phyloP scores from a whole-genome alignment of 192 early-diverging fungal genomes.

The Coemansia sp. region DNA sequence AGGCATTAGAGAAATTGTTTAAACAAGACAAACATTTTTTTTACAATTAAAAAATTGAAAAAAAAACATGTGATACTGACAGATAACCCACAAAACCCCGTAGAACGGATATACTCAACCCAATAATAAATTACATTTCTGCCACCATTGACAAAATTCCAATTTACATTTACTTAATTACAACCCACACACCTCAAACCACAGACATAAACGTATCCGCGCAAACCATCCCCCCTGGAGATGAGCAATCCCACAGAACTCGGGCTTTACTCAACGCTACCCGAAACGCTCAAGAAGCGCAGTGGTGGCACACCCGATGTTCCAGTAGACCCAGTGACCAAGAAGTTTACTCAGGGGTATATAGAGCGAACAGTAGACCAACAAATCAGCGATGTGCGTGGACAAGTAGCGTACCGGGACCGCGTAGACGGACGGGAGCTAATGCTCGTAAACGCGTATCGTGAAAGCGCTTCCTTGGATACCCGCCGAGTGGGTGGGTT shows the following conservation, averaged over 20 bases:
- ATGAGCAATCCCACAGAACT: not conserved
- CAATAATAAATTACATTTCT: too few relatives aligned
- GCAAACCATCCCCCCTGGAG: too few relatives aligned
- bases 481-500: not conserved
- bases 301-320: constrained; percentile 31
- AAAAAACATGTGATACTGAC: too few relatives aligned
- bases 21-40: too few relatives aligned
- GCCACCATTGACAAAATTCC: too few relatives aligned
- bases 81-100: too few relatives aligned
- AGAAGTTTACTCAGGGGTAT: constrained; percentile 23
- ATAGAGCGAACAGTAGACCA: constrained; percentile 29
- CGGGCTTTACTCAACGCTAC: constrained; percentile 33
- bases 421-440: constrained; percentile 45
- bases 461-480: constrained; percentile 15
- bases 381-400: constrained; percentile 14
- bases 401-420: constrained; percentile 18
- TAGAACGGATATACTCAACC: too few relatives aligned
- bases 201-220: too few relatives aligned
- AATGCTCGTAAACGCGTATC: constrained; percentile 41
- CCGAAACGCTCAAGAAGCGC: constrained; percentile 15
- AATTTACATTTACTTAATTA: too few relatives aligned
- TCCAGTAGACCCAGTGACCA: constrained; percentile 25
- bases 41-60: too few relatives aligned
- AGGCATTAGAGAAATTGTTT: too few relatives aligned
- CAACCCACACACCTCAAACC: too few relatives aligned